These are phyloP conservation scores for Phaffia rhodozyma DNA, from an alignment of 1,284 basidiomycete genomes.

Conservation along the genomic window DNA sequence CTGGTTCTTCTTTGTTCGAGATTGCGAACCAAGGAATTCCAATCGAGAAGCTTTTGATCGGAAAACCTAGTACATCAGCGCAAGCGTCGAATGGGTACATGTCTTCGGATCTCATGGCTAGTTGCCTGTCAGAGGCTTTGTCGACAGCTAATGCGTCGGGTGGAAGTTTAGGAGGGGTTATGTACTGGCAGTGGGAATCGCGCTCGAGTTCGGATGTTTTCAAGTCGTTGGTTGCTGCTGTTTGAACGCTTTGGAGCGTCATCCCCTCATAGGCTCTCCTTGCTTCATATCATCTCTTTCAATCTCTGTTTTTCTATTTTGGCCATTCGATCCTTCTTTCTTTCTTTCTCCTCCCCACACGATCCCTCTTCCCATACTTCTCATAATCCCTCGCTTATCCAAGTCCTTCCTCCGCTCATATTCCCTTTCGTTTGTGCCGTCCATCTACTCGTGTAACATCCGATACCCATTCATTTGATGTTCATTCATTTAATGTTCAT, in stretches of 20 bases:
- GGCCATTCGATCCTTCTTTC: too few species aligned
- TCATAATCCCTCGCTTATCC: too few species aligned
- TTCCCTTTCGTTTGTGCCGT: background rate
- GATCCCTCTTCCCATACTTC: too few species aligned
- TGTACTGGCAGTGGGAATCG: constrained; percentile 36
- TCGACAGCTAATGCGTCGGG: constrained; percentile 20
- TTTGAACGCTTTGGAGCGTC: background rate
- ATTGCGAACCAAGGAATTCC: constrained; percentile 29
- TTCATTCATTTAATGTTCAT: too few species aligned
- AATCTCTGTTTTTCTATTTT: too few species aligned
- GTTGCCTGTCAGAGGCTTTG: constrained; percentile 28
- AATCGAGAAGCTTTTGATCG: constrained; percentile 33
- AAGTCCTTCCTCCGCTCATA: too few species aligned
- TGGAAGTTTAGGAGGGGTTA: constrained; percentile 33
- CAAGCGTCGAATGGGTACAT: constrained; percentile 29
- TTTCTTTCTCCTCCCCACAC: too few species aligned
- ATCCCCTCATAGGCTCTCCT: too few species aligned
- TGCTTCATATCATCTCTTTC: background rate
- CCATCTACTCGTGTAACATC: too few species aligned
- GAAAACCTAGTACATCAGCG: constrained; percentile 30
- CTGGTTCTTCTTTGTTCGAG: constrained; percentile 30
- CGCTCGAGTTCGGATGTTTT: background rate
- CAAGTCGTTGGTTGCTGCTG: background rate
- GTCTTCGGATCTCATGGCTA: constrained; percentile 21
- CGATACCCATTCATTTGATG: too few species aligned